Evolutionary conservation across 169 alveolate genomes (phyloP), one percentile per base, ranked within the genome.

Genomic region (Plasmodium cynomolgi): DNA sequence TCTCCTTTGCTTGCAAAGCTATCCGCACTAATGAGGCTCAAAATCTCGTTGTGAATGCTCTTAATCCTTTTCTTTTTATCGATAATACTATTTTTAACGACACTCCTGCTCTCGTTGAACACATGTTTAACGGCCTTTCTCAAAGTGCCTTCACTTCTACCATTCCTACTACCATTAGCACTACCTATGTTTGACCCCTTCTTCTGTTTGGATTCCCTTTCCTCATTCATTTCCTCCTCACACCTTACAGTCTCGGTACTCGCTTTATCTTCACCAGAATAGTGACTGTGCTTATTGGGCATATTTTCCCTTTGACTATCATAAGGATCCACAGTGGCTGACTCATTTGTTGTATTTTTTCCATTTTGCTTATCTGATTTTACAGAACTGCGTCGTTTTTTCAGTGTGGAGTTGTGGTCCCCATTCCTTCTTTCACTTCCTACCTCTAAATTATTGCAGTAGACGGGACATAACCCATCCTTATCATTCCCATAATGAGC

Each of bases 21-120:
- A 56, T 86, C 86, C n/a, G 81, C 84, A 6, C 81, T 79, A 56
- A 71, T 86, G 39, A 86, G 71, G 26, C 47, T 39, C 81, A 86
- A 86, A 71, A 86, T 75, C 17, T 86, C 85, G 88, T 79, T 86
- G 81, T 86, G 93, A 58, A 86, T 86, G 47, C 93, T 86, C 68
- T 56, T 86, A 29, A 86, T 74, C 81, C 74, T 86, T 86, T 44
- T 58, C 85, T 79, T 75, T 15, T 86, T 86, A 62, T 86, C 93
- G 2, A 75, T 31, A 34, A 77, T 86, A 50, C 34, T 86, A 86
- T 86, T 41, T 77, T 86, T 86, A 20, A 86, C 39, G 44, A 39
- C 23, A 17, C 39, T 23, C 15, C 5, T 26, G 13, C 39, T 47
- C 0, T 20, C 73, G 11, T 73, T 84, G 31, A 72, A 6, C 75